phyloP scores from a whole-genome alignment of 352 stramenopile genomes.

The Pseudoperonospora humuli region DNA sequence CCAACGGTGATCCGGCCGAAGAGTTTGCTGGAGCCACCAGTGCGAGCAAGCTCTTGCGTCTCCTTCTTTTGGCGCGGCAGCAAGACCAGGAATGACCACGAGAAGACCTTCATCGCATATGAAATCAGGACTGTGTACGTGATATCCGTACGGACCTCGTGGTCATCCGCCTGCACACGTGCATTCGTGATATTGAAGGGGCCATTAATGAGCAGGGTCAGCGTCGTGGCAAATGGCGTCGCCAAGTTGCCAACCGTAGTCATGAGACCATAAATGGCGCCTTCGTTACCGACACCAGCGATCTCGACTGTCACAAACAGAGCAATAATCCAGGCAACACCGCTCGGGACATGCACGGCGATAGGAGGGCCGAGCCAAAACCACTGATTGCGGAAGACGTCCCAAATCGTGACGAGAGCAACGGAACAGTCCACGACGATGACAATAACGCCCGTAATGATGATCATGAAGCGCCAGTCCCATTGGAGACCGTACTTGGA shows the following conservation, averaged over 20 bases:
- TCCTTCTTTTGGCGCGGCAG: conserved; percentile 38
- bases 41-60: conserved; percentile 24
- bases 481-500: conserved; percentile 40
- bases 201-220: conserved; percentile 31
- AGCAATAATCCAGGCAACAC: conserved; percentile 32
- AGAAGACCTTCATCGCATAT: conserved; percentile 30
- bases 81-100: conserved; percentile 27
- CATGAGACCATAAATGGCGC: conserved; percentile 36
- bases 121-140: conserved; percentile 35
- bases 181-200: conserved; percentile 34
- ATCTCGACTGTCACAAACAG: conserved; percentile 41
- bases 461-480: conserved; percentile 35
- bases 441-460: conserved; percentile 21
- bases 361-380: conserved; percentile 34
- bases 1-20: conserved; percentile 26
- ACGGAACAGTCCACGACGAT: conserved; percentile 28
- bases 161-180: conserved; percentile 33
- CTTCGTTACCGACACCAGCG: conserved; percentile 39
- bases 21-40: conserved; percentile 28
- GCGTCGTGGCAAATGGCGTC: conserved; percentile 28
- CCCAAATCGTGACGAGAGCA: conserved; percentile 32
- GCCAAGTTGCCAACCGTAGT: conserved; percentile 37
- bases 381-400: conserved; percentile 40
- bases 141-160: conserved; percentile 26
- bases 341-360: conserved; percentile 26